Evolutionary conservation across 2,329 filamentous ascomycete genomes (phyloP).

Genomic region (Fusarium torulosum): DNA sequence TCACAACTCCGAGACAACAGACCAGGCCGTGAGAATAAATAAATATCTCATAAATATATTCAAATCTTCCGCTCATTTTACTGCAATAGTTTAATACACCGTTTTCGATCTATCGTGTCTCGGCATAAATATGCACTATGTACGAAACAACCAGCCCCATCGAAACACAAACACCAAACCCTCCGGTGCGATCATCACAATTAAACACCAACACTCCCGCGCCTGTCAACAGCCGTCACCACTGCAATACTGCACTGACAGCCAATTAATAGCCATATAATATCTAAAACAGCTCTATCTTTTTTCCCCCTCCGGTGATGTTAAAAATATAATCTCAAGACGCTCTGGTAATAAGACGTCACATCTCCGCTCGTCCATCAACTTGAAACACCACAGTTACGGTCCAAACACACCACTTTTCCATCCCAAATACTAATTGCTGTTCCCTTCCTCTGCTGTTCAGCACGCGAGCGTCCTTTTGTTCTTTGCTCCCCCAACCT

Average conservation of each 20-base stretch:
- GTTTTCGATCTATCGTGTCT: not conserved
- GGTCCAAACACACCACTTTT: conserved; percentile 10
- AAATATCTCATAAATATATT: not conserved
- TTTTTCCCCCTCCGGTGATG: not conserved
- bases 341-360: conserved; percentile 1
- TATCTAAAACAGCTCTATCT: not conserved
- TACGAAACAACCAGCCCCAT: conserved; percentile 18
- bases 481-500: not conserved
- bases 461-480: not conserved
- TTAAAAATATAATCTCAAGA: not conserved
- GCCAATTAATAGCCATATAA: not conserved
- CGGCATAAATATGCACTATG: conserved; percentile 28
- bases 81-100: not conserved
- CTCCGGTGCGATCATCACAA: conserved; percentile 23
- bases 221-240: not conserved
- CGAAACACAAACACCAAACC: conserved; percentile 34
- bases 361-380: conserved; percentile 26
- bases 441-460: not conserved
- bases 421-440: conserved; percentile 4
- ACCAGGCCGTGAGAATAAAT: not conserved
- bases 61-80: not conserved
- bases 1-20: not conserved
- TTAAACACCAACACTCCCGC: conserved; percentile 13
- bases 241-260: conserved; percentile 6
- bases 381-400: conserved; percentile 42